Base-by-base conservation (phyloP, 768 basidiomycete species). In the Mycena capillaripes region DNA sequence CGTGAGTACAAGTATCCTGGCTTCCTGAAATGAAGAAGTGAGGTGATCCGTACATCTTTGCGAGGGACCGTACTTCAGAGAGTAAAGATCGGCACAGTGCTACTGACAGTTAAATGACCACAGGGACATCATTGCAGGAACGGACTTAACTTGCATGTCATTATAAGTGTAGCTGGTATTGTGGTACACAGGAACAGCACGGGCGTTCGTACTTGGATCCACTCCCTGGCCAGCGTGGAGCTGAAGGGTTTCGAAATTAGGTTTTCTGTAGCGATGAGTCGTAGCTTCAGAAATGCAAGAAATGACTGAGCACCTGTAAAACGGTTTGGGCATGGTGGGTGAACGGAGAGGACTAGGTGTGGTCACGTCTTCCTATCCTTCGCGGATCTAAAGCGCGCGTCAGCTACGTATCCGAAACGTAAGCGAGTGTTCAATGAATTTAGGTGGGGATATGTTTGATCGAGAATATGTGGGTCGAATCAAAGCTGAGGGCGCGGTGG, bases 111-210 rank as follows among this genome's bases (percentile, higher is more conserved):
- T 14, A n/a, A 11, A 4, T 36, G 34, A 57, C 3, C n/a, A 12
- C 10, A 12, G 17, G 11, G 32, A 32, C 17, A 42, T n/a, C 29
- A 25, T 14, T 8, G 34, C 19, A 7, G 36, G 23, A 42, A 29
- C 44, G 25, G 11, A 57, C 69, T 85, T 88, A 69, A 86, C 89
- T 76, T 85, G 82, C 25, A 85, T 86, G 70, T 88, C 79, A 58
- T 90, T 86, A 80, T 90, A 91, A 34, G 87, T 86, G 70, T 87
- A 91, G 44, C 85, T 85, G 1, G 89, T 85, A 16, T 84, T 79
- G 9, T 89, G 84, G 52, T 91, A 91, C 72, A 92, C 91, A 0
- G 91, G 91, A 2, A 88, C 88, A 1, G 92, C 92, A 17, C 90
- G 86, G 0, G 92, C 87, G 46, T 88, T 88, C 19, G 89, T 89